A percentile compares a stretch with the other conserved stretches of the same genome.
Evolutionary conservation across 2,329 filamentous ascomycete genomes (phyloP).

Genomic region (Scopulariopsis brevicaulis): DNA sequence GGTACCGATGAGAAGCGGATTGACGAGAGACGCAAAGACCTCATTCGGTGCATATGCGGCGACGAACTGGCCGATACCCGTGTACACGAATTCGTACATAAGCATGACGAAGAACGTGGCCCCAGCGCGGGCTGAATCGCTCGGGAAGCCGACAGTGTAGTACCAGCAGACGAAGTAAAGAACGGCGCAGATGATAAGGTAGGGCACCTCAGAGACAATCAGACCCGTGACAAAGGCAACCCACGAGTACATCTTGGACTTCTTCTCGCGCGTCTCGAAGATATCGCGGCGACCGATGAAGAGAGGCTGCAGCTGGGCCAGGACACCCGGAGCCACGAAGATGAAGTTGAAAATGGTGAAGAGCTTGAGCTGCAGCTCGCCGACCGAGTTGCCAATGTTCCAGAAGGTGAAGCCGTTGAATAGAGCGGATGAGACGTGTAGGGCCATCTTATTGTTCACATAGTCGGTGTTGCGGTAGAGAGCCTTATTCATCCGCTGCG

Average conservation of each 20-base stretch:
- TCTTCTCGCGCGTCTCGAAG: slow-evolving; percentile 47
- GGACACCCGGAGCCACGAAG: slow-evolving; percentile 46
- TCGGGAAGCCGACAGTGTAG: slow-evolving; percentile 37
- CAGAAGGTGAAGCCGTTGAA: slow-evolving; percentile 54
- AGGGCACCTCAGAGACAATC: slow-evolving; percentile 60
- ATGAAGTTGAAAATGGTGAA: slow-evolving; percentile 55
- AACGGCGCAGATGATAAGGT: slow-evolving; percentile 51
- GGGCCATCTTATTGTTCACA: slow-evolving; percentile 48
- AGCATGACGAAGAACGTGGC: slow-evolving; percentile 42
- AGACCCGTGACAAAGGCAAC: slow-evolving; percentile 54
- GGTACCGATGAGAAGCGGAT: slow-evolving; percentile 42
- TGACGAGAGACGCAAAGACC: slow-evolving; percentile 45
- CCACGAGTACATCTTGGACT: slow-evolving; percentile 51
- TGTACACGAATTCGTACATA: slow-evolving; percentile 49
- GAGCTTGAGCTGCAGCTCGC: slow-evolving; percentile 39
- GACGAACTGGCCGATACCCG: slow-evolving; percentile 50
- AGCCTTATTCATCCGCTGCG: slow-evolving; percentile 47
- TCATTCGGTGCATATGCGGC: slow-evolving; percentile 51
- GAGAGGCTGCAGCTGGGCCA: slow-evolving; percentile 47
- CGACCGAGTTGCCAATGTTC: slow-evolving; percentile 39
- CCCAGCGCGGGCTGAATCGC: slow-evolving; percentile 32
- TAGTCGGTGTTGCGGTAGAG: slow-evolving; percentile 59
- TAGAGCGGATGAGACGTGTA: slow-evolving; percentile 42
- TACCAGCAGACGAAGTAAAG: slow-evolving; percentile 52
- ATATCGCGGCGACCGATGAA: slow-evolving; percentile 46